phyloP scores from a whole-genome alignment of 2,329 filamentous ascomycete genomes.

The Calonectria ilicicola region DNA sequence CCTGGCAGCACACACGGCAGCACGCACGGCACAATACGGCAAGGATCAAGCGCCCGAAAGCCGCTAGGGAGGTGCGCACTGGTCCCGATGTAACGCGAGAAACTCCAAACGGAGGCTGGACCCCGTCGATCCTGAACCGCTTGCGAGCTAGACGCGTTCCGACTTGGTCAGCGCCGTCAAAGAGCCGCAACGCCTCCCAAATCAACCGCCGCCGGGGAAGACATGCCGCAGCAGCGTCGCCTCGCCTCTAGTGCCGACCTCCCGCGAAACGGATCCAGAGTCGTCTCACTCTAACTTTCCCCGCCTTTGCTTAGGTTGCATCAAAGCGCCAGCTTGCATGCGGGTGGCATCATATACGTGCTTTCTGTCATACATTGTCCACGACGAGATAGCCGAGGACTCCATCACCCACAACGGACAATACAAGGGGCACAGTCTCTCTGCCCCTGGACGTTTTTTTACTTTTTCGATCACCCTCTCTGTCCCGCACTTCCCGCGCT shows the following conservation, averaged over 20 bases:
- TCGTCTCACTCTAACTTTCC: conserved; percentile 2
- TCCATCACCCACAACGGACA: not conserved
- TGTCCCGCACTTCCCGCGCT: not conserved
- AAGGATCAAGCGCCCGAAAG: not conserved
- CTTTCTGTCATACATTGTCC: not conserved
- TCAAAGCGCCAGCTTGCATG: conserved; percentile 9
- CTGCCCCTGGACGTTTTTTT: not conserved
- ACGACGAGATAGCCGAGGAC: conserved; percentile 8
- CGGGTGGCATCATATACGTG: conserved; percentile 16
- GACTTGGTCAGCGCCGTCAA: not conserved
- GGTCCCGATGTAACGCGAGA: not conserved
- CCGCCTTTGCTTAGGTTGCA: conserved; percentile 19
- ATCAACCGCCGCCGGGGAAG: not conserved
- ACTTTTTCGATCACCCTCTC: not conserved
- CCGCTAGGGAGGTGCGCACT: not conserved
- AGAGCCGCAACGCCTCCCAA: not conserved
- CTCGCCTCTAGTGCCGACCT: not conserved
- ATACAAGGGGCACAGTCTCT: not conserved
- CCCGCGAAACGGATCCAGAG: not conserved
- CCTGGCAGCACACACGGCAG: no score
- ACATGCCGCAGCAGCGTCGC: not conserved
- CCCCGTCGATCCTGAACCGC: not conserved
- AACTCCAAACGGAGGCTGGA: not conserved
- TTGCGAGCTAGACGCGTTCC: not conserved
- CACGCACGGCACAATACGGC: not conserved